Conservation (phyloP, 441 rosid genomes). For the Adansonia rubrostipa region DNA sequence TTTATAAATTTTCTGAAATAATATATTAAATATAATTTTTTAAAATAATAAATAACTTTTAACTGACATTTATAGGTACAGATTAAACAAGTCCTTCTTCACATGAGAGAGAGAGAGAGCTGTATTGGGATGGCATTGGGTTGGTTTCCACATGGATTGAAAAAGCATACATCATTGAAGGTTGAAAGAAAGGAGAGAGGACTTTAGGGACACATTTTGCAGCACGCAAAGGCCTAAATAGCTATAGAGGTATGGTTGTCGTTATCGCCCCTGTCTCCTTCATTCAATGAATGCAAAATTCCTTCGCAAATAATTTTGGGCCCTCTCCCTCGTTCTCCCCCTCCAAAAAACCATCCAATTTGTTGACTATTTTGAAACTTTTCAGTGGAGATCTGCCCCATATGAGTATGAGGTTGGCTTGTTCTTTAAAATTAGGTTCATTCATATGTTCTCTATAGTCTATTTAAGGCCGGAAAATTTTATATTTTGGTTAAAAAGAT, state of each 20-base stretch:
- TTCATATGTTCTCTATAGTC: no score
- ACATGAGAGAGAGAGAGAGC: not conserved
- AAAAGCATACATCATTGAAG: not conserved
- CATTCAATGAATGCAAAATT: conserved; percentile 19
- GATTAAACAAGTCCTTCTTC: not conserved
- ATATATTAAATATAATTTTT: no score
- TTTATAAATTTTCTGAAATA: no score
- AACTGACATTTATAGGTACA: no score
- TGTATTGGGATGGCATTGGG: not conserved
- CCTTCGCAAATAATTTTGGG: conserved; percentile 12
- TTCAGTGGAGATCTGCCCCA: not conserved
- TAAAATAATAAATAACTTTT: no score
- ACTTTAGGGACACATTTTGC: conserved; percentile 2
- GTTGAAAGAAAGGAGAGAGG: not conserved
- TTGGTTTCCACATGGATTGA: not conserved
- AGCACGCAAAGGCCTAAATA: conserved; percentile 20
- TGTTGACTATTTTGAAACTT: not conserved
- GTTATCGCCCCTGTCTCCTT: conserved; percentile 16
- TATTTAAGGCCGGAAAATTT: no score
- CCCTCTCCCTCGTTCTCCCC: not conserved
- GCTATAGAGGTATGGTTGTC: conserved; percentile 23
- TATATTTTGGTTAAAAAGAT: no score
- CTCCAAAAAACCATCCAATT: not conserved
- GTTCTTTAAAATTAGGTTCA: not conserved
- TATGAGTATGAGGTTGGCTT: not conserved